Base-by-base conservation (phyloP, 2,329 filamentous ascomycete species). In the Pyrenophora teres region DNA sequence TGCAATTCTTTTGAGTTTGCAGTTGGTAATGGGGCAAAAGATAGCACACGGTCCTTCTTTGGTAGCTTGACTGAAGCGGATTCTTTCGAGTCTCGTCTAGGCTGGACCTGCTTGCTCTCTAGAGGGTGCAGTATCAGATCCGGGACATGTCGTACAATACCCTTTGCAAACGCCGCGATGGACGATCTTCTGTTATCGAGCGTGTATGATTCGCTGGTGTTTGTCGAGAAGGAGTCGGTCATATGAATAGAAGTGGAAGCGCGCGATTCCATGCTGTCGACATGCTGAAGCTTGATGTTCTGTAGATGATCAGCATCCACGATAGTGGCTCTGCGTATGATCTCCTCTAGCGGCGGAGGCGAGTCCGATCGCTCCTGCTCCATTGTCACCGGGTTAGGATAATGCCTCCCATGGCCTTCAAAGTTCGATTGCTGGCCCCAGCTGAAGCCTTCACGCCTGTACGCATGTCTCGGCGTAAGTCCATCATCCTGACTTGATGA, bases 371-470 rank as follows among this genome's bases (percentile, higher is more conserved):
- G 27, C 18, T 39, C 12, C 25, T 54, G 43, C 33, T 54, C 44
- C 30, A 53, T 59, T n/a, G 60, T 54, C 40, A 61, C 38, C 9
- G 59, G 56, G 46, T 60, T 49, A 13, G 45, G 51, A 45, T 21
- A 50, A 9, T 51, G 37, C 21, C 27, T 53, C 21, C 18, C 48
- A 15, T 45, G 38, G 3, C 60, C 57, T 6, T 58, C 57, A 6
- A 21, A 8, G 5, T 32, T 27, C 18, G 51, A 15, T 32, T 38
- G 56, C 30, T 46, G 27, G 6, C 57, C 62, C 62, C 63, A 69
- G 9, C 46, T 62, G n/a, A 70, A 65, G 23, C 65, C 64, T 36
- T 65, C 62, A 13, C 68, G 64, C 46, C 68, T 57, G n/a, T 40
- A 43, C 7, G 56, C 60, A 13, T 55, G 50, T 16, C 55, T 58